Percentiles rank a stretch among this genome's conserved stretches.
These are phyloP conservation scores for Saccharomycopsis malanga DNA, from an alignment of 805 yeast species.

Conservation along the genomic window DNA sequence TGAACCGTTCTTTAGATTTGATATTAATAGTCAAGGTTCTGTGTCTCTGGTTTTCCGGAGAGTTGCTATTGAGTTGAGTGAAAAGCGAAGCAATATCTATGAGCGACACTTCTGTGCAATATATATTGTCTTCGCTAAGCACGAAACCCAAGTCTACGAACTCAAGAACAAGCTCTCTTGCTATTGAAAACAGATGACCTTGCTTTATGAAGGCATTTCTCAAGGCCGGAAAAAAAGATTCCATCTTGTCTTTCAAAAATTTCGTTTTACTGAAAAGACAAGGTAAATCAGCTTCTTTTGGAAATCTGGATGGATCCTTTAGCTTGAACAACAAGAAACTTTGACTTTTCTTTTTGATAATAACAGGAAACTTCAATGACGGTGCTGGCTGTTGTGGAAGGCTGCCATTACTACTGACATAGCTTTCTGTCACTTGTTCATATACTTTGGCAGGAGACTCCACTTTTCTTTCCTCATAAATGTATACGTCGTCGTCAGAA, in stretches of 20 bases:
- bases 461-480: slow-evolving; percentile 2
- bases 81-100: slow-evolving; percentile 7
- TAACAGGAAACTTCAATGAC: slow-evolving; percentile 2
- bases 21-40: neutral
- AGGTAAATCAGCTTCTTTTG: neutral
- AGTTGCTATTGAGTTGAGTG: slow-evolving; percentile 5
- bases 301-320: neutral
- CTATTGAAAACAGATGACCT: slow-evolving; percentile 1
- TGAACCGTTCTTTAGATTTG: slow-evolving; percentile 7
- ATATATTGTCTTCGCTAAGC: slow-evolving; percentile 12
- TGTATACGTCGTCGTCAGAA: slow-evolving; percentile 2
- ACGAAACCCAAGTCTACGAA: slow-evolving; percentile 5
- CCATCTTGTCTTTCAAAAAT: slow-evolving; percentile 5
- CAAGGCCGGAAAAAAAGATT: slow-evolving; percentile 5
- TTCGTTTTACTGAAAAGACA: neutral
- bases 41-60: neutral
- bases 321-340: neutral
- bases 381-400: neutral
- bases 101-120: slow-evolving; percentile 9
- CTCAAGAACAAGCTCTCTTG: slow-evolving; percentile 7
- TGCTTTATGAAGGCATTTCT: slow-evolving; percentile 3
- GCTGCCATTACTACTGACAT: neutral
- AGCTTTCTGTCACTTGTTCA: neutral
- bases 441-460: neutral
- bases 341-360: neutral